Conservation (phyloP, 805 yeast genomes). For the Schizosaccharomyces osmophilus region DNA sequence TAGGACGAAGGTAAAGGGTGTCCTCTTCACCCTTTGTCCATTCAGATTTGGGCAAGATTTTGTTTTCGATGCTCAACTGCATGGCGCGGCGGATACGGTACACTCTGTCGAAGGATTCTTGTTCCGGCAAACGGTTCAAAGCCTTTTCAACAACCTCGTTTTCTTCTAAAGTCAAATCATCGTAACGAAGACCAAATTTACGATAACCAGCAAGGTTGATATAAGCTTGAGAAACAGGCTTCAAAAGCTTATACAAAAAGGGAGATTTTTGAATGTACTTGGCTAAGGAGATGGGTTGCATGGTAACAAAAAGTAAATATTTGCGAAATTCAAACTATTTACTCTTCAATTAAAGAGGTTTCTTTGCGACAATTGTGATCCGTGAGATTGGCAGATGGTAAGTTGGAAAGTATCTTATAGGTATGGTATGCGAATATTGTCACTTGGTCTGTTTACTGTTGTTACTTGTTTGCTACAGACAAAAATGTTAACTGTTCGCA, state of each 20-base stretch:
- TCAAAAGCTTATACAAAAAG: constrained; percentile 42
- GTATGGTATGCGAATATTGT: neutral
- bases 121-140: constrained; percentile 59
- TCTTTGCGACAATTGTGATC: neutral
- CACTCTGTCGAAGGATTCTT: constrained; percentile 70
- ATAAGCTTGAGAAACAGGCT: constrained; percentile 61
- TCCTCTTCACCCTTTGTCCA: constrained; percentile 62
- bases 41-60: constrained; percentile 58
- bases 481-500: neutral
- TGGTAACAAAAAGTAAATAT: neutral
- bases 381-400: neutral
- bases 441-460: neutral
- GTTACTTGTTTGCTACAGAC: neutral
- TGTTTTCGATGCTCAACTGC: constrained; percentile 65
- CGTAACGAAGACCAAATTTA: constrained; percentile 71
- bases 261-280: constrained; percentile 68
- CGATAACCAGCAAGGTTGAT: constrained; percentile 71
- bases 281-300: constrained; percentile 25
- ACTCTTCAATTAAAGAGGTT: neutral
- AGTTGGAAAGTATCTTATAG: neutral
- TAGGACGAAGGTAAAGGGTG: constrained; percentile 60
- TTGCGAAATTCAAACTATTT: neutral
- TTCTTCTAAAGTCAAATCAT: constrained; percentile 76
- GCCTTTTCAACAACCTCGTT: constrained; percentile 70
- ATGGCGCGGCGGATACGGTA: constrained; percentile 81